Base-by-base conservation (phyloP, 2,329 filamentous ascomycete species). In the Emydomyces testavorans region DNA sequence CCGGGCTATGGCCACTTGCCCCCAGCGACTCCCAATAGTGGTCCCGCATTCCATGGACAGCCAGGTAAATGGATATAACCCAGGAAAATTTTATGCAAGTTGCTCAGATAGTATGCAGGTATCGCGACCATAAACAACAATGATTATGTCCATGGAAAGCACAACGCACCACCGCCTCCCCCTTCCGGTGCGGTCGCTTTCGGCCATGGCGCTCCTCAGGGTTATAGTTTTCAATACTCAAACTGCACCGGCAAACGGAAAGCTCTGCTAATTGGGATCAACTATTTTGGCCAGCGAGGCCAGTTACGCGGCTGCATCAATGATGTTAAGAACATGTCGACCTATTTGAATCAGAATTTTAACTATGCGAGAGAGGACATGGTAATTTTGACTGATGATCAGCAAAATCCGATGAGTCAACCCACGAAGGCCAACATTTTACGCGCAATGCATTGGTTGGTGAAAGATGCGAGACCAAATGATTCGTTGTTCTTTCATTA, bases 401-500 rank as follows among this genome's bases (percentile, higher is more conserved):
- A 95, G 70, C 87, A 94, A 64, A 94, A 94, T 58, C 86, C 87
- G 21, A 94, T 95, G 85, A 94, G 87, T 67, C 87, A 94, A 69
- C 90, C 90, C 6, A 94, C 88, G 4, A 95, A 95, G 66, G 84
- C 86, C 56, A 96, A 96, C 62, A 94, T 96, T 48, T 67, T 96
- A 31, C 79, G 90, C 46, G 90, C 90, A 24, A 96, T 96, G 90
- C 89, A 95, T 64, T 96, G 90, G 90, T 71, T 96, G 16, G 87
- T 95, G 50, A 94, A 94, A 68, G 89, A 94, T 61, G 89, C 90
- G 3, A 78, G 78, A 50, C 85, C 88, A 0, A 94, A 95, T 62
- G 90, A 96, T 63, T 94, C 90, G 3, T 75, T 96, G 5, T 96
- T 96, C 70, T 95, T 96, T 71, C 90, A 96, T 68, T 96, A 94